Base-by-base conservation (phyloP, 2,329 filamentous ascomycete species). In the Stachybotrys echinatus region DNA sequence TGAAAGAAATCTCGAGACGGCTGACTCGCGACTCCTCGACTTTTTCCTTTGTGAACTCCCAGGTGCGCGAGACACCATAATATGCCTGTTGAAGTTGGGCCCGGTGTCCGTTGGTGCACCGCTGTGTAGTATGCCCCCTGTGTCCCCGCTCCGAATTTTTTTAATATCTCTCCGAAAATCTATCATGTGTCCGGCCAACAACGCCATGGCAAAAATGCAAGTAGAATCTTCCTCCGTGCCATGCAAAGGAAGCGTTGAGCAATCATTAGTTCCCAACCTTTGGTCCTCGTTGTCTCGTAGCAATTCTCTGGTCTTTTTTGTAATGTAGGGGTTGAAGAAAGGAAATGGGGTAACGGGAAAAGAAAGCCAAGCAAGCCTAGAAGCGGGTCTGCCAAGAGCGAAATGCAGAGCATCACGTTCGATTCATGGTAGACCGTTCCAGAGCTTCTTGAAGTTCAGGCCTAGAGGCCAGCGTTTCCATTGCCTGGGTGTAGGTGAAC, bases 401-500 rank as follows among this genome's bases (percentile, higher is more conserved):
- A 34, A 34, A 34, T n/a, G n/a, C n/a, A 14, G 3, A 34, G 27
- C 3, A 34, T 51, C 60, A 66, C 49, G 56, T 51, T 23, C 63
- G 64, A 63, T 83, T 80, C 69, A 91, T 78, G 48, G 86, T 87
- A 65, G 89, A 95, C 62, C 88, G 80, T 63, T 88, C 86, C 54
- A 99, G 76, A 23, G 94, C 94, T 67, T 95, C 89, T 56, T 92
- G 75, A 52, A 99, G 76, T 76, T 97, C 94, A 2, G 92, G 92
- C 50, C 94, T 81, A 53, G 82, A 80, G 57, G 83, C 79, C 61
- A 99, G 74, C 45, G 85, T 84, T 58, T 88, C 83, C 56, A 82
- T 83, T n/a, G 94, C 94, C 68, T 95, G 83, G 47, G 79, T 72
- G 66, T 89, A 96, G 47, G 84, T 86, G 68, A 96, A 90, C 94